Conservation (phyloP, 768 basidiomycete species). For the Trametes maxima region DNA sequence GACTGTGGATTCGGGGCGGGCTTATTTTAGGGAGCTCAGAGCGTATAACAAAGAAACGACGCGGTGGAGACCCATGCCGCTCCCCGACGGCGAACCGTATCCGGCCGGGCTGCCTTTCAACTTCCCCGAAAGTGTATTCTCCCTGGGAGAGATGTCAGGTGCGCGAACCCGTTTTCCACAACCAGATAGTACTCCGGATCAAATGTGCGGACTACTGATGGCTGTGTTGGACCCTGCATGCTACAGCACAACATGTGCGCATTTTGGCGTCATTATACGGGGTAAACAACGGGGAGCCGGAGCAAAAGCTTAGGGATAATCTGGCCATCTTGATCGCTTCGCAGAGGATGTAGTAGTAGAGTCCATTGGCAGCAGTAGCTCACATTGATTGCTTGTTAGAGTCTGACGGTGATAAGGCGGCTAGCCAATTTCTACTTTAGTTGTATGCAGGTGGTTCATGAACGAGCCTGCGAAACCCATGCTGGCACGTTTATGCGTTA, state of each 20-base stretch:
- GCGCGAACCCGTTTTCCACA: neutral
- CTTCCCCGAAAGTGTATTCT: neutral
- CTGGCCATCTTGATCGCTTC: conserved; percentile 1
- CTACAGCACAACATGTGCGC: neutral
- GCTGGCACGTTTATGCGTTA: too few species aligned
- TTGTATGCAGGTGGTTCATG: too few species aligned
- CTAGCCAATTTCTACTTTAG: too few species aligned
- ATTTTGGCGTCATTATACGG: neutral
- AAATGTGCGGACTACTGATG: neutral
- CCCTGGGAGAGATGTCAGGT: neutral
- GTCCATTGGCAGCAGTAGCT: too few species aligned
- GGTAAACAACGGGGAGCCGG: neutral
- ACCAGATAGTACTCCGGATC: too few species aligned
- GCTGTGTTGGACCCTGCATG: neutral
- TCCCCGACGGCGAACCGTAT: conserved; percentile 7
- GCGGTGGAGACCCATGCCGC: conserved; percentile 4
- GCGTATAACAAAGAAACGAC: conserved; percentile 5
- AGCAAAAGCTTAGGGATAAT: neutral
- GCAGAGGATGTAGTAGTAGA: neutral
- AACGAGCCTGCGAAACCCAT: too few species aligned
- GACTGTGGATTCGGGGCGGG: neutral
- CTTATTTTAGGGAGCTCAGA: conserved; percentile 3
- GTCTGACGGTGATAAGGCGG: too few species aligned
- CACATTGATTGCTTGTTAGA: too few species aligned
- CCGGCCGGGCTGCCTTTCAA: neutral